These are phyloP conservation scores for Aechmea fasciata DNA, from an alignment of 176 grass and related monocot species.

Conservation along the genomic window DNA sequence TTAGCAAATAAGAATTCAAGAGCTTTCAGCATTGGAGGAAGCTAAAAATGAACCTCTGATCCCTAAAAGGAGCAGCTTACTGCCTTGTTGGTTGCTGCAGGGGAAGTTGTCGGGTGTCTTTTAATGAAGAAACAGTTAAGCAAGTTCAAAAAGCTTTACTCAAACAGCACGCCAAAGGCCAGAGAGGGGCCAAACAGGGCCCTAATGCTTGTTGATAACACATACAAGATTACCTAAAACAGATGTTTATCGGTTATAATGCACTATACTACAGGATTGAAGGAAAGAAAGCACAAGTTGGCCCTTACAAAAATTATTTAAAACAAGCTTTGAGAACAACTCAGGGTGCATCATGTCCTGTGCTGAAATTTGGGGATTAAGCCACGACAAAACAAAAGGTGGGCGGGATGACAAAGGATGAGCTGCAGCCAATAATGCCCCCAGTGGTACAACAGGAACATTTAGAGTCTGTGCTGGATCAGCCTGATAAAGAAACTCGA, in stretches of 20 bases:
- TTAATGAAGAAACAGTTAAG: too few species aligned
- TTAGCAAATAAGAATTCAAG: too few species aligned
- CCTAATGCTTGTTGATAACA: too few species aligned
- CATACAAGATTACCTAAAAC: too few species aligned
- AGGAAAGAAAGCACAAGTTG: constrained; percentile 13
- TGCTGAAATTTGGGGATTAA: constrained; percentile 76
- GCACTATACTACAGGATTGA: background rate
- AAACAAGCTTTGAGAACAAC: constrained; percentile 73
- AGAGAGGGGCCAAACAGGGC: too few species aligned
- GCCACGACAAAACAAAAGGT: constrained; percentile 62
- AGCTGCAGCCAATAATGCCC: constrained; percentile 57
- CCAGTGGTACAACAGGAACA: constrained; percentile 77
- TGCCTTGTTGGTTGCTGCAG: too few species aligned
- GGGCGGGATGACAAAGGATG: constrained; percentile 75
- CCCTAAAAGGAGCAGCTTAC: too few species aligned
- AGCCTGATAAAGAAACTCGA: constrained; percentile 41
- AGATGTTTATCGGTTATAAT: background rate
- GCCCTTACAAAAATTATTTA: constrained; percentile 90
- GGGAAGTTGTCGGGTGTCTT: too few species aligned
- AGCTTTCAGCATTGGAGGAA: too few species aligned
- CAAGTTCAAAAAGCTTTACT: too few species aligned
- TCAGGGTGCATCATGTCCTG: constrained; percentile 98
- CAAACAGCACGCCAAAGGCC: too few species aligned
- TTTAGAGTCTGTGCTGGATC: constrained; percentile 71
- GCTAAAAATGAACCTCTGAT: too few species aligned